A percentile compares a stretch with the other conserved stretches of the same genome.
Conservation (phyloP, 2,329 filamentous ascomycete genomes). For the Dactylellina parvicollis region DNA sequence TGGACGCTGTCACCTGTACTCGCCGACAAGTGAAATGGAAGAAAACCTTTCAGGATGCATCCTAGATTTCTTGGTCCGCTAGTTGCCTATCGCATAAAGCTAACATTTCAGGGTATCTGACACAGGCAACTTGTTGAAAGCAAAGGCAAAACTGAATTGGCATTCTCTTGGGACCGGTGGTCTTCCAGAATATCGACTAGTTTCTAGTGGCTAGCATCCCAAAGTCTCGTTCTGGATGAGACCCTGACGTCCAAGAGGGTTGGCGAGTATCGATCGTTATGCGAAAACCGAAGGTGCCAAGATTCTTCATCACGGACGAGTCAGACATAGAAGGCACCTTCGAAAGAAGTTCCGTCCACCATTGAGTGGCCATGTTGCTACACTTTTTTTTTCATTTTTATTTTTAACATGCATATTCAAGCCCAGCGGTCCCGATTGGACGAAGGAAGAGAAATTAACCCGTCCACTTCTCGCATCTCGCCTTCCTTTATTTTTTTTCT, state of each 20-base stretch:
- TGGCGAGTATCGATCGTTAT: slow-evolving; percentile 18
- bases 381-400: background rate
- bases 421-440: slow-evolving; percentile 27
- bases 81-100: slow-evolving; percentile 45
- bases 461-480: slow-evolving; percentile 21
- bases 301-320: too few relatives aligned
- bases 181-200: slow-evolving; percentile 29
- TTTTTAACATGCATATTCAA: background rate
- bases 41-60: slow-evolving; percentile 30
- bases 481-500: slow-evolving; percentile 25
- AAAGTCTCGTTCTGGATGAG: background rate
- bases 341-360: too few relatives aligned
- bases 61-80: slow-evolving; percentile 25
- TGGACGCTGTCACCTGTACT: slow-evolving; percentile 22
- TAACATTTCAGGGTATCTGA: slow-evolving; percentile 12
- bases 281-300: slow-evolving; percentile 45
- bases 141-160: slow-evolving; percentile 9
- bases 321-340: too few relatives aligned
- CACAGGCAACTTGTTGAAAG: too few relatives aligned
- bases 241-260: slow-evolving; percentile 28
- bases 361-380: too few relatives aligned
- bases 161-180: background rate
- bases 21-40: slow-evolving; percentile 25
- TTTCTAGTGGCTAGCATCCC: slow-evolving; percentile 21
- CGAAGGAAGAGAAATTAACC: slow-evolving; percentile 21